Percentiles rank a stretch among this genome's conserved stretches.
Evolutionary conservation across 2,329 filamentous ascomycete genomes (phyloP).

Genomic region (Talaromyces sp.): DNA sequence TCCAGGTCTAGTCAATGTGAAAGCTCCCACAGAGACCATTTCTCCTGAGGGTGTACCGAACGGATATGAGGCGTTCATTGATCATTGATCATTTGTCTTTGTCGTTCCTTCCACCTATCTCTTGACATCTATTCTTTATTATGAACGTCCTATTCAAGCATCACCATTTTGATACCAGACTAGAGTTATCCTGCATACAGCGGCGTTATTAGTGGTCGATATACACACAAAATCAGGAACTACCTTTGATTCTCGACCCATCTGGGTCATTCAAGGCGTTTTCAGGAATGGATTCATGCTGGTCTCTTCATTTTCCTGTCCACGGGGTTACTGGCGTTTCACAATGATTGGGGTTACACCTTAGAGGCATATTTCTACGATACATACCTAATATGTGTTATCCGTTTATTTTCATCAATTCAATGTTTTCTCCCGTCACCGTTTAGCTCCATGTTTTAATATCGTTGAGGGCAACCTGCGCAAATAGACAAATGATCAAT

Average conservation of each 20-base stretch:
- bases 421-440: background rate
- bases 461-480: background rate
- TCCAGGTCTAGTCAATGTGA: conserved; percentile 21
- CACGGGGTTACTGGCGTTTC: background rate
- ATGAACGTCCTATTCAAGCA: conserved; percentile 2
- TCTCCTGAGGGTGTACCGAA: conserved; percentile 16
- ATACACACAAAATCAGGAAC: background rate
- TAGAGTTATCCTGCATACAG: conserved; percentile 14
- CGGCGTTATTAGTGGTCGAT: conserved; percentile 12
- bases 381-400: conserved; percentile 7
- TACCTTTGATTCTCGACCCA: background rate
- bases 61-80: background rate
- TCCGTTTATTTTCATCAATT: background rate
- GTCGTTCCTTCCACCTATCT: background rate
- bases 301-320: background rate
- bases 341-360: background rate
- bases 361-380: background rate
- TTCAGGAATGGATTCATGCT: background rate
- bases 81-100: background rate
- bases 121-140: background rate
- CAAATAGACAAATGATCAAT: background rate
- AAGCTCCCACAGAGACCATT: conserved; percentile 15
- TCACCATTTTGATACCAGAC: conserved; percentile 14
- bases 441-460: background rate
- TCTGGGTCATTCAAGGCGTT: background rate